Percentiles rank a stretch among this genome's conserved stretches.
Evolutionary conservation across 73 alveolate genomes (phyloP).

Genomic region (Diophrys appendiculata): DNA sequence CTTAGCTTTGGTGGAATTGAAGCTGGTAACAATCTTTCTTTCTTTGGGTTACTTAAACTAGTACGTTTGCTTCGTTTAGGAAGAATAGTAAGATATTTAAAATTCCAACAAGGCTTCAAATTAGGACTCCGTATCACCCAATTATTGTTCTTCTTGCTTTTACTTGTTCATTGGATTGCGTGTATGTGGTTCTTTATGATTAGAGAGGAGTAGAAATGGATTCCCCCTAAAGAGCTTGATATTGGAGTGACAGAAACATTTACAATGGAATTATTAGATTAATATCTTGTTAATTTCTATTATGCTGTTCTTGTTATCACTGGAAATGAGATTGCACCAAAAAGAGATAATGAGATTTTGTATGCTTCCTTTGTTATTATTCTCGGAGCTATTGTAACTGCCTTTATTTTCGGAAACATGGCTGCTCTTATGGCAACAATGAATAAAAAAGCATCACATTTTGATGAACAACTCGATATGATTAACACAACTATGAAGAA

Average conservation of each 20-base stretch:
- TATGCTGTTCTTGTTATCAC: slow-evolving; percentile 55
- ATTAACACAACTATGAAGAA: slow-evolving; percentile 41
- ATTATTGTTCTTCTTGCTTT: slow-evolving; percentile 44
- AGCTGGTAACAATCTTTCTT: neutral
- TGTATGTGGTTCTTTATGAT: slow-evolving; percentile 62
- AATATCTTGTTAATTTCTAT: slow-evolving; percentile 45
- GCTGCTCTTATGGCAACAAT: slow-evolving; percentile 54
- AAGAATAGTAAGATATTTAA: slow-evolving; percentile 39
- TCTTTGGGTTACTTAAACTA: slow-evolving; percentile 57
- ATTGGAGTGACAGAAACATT: slow-evolving; percentile 23
- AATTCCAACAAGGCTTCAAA: slow-evolving; percentile 38
- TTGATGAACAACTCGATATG: slow-evolving; percentile 49
- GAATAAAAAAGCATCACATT: slow-evolving; percentile 48
- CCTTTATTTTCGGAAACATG: slow-evolving; percentile 68
- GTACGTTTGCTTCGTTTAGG: slow-evolving; percentile 47
- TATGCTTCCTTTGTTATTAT: slow-evolving; percentile 40
- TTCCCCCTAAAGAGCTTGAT: slow-evolving; percentile 55
- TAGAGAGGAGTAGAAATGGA: slow-evolving; percentile 42
- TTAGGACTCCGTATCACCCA: slow-evolving; percentile 45
- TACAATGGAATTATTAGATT: neutral
- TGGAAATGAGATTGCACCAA: slow-evolving; percentile 70
- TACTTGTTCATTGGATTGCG: slow-evolving; percentile 61
- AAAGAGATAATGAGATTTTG: slow-evolving; percentile 27
- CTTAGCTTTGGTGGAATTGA: neutral
- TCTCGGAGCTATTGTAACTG: slow-evolving; percentile 49